Evolutionary conservation across 495 filamentous ascomycete species (phyloP), one percentile per base, ranked within the genome.

Genomic region (Tuber umbilicatum): DNA sequence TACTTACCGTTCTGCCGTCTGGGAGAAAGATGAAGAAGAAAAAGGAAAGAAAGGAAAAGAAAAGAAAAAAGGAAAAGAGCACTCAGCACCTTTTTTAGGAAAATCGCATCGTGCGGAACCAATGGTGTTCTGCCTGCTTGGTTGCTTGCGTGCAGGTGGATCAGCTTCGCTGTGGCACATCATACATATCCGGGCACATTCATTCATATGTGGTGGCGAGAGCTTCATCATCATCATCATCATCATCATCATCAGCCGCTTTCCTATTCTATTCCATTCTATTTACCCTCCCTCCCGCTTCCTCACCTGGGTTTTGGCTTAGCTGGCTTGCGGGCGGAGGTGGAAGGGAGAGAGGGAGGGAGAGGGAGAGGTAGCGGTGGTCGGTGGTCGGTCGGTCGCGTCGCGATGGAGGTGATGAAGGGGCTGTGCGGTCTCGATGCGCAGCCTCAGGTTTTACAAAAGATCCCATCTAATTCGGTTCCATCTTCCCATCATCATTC

Each of bases 81-180:
- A 64, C 55, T 27, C 31, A 64, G 55, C 55, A 64, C 55, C 55
- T 64, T 64, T 64, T 64, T 64, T 64, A 64, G 55, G 55, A 64
- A n/a, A n/a, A 64, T 64, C 31, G 55, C 27, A 64, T 64, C 27
- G 27, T 64, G 55, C n/a, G 35, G 55, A 35, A 35, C 55, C 55
- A 64, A 64, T 64, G 55, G 55, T 5, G 14, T 35, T 35, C 47
- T 27, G 10, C 21, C 17, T 35, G 10, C 27, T 19, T 35, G 17
- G 14, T 47, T 50, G 5, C 45, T 50, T 50, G 45, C 55, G 17
- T 35, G 55, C 55, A 64, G 55, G 12, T 35, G 55, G 55, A 64
- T 64, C 55, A 64, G 55, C 55, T 64, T 64, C 2, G 55, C 14
- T 64, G 55, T 64, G 55, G 31, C 55, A 64, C 55, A 64, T 64